These are phyloP conservation scores for Daldinia sp. DNA, from an alignment of 2,329 filamentous ascomycete species.

Conservation along the genomic window DNA sequence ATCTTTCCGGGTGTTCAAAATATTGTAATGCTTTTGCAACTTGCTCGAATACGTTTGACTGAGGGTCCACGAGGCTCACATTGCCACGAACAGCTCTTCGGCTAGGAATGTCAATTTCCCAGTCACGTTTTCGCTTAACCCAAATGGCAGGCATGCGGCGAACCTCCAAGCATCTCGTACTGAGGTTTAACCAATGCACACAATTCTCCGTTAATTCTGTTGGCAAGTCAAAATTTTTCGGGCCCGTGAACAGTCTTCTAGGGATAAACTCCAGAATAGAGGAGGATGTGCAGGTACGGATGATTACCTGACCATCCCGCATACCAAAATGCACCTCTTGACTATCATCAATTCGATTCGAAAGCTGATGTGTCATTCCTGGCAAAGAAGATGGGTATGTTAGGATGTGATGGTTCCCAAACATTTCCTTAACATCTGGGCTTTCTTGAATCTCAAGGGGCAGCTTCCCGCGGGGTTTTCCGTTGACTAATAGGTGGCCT, in stretches of 20 bases:
- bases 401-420: constrained; percentile 64
- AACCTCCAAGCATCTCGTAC: constrained; percentile 60
- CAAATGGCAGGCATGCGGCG: constrained; percentile 57
- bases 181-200: constrained; percentile 71
- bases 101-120: constrained; percentile 52
- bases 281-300: constrained; percentile 54
- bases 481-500: constrained; percentile 55
- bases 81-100: constrained; percentile 42
- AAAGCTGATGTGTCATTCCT: constrained; percentile 64
- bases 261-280: constrained; percentile 54
- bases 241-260: constrained; percentile 44
- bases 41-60: constrained; percentile 55
- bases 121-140: constrained; percentile 48
- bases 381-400: constrained; percentile 64
- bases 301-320: constrained; percentile 55
- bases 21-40: constrained; percentile 60
- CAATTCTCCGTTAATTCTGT: constrained; percentile 62
- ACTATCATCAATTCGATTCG: constrained; percentile 50
- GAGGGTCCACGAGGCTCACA: constrained; percentile 61
- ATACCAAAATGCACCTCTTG: constrained; percentile 69
- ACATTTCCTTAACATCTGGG: constrained; percentile 60
- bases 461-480: constrained; percentile 58
- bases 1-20: constrained; percentile 60
- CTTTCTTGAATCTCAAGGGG: constrained; percentile 63
- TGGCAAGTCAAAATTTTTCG: constrained; percentile 62